Percentiles rank a stretch among this genome's conserved stretches.
These are phyloP conservation scores for Eucalyptus cladocalyx DNA, from an alignment of 345 rosid species.

Conservation along the genomic window DNA sequence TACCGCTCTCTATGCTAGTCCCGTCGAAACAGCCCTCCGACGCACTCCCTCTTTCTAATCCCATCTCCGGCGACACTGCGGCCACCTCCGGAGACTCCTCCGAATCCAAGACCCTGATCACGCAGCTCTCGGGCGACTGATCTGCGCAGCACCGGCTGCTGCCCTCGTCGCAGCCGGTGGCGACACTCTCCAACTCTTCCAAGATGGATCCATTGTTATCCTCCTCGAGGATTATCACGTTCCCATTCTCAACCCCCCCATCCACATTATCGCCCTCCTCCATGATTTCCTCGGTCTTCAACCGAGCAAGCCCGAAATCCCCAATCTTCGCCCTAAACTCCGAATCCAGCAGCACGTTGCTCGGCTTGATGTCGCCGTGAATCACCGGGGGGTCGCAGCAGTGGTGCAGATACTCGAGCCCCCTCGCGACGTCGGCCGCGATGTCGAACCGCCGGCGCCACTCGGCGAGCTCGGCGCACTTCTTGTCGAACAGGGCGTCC, in stretches of 20 bases:
- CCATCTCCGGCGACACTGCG: conserved; percentile 21
- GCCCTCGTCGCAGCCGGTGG: conserved; percentile 55
- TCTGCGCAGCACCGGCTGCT: conserved; percentile 26
- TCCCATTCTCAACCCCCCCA: conserved; percentile 16
- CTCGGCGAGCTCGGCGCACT: conserved; percentile 43
- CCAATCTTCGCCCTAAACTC: conserved; percentile 60
- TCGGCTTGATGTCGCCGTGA: conserved; percentile 87
- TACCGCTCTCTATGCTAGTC: conserved; percentile 17
- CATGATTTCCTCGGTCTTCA: conserved; percentile 27
- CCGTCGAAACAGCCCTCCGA: conserved; percentile 22
- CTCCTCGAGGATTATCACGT: conserved; percentile 4
- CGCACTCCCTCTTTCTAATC: not conserved
- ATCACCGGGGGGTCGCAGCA: conserved; percentile 58
- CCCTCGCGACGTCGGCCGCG: conserved; percentile 58
- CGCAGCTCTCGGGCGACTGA: conserved; percentile 47
- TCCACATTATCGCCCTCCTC: conserved; percentile 14
- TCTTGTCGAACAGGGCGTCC: conserved; percentile 68
- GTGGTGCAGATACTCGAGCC: conserved; percentile 54
- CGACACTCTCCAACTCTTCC: conserved; percentile 64
- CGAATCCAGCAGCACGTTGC: conserved; percentile 66
- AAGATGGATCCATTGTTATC: conserved; percentile 64
- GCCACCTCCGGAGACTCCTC: conserved; percentile 35
- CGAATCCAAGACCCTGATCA: conserved; percentile 5
- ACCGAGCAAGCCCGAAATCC: conserved; percentile 83
- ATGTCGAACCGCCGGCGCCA: conserved; percentile 55